Percentiles rank a stretch among this genome's conserved stretches.
phyloP scores from a whole-genome alignment of 345 rosid species.

The Syzygium aqueum region DNA sequence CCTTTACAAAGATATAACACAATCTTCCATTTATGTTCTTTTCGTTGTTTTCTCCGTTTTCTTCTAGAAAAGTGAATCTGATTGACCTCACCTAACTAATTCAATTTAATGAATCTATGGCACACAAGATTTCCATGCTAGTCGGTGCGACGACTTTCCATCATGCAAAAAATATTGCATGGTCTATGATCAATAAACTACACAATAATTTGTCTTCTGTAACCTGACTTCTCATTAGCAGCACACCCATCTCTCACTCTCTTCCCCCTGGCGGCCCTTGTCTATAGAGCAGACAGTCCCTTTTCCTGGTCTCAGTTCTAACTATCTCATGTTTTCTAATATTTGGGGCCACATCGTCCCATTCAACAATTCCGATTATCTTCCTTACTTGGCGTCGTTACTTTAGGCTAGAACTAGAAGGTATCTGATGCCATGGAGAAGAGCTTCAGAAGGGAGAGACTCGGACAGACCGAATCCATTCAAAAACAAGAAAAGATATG shows the following conservation, averaged over 20 bases:
- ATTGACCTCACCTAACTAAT: background rate
- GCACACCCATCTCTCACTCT: background rate
- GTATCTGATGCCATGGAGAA: background rate
- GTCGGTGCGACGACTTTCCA: background rate
- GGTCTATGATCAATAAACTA: background rate
- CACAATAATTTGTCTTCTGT: background rate
- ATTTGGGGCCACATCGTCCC: background rate
- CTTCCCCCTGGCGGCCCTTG: no score
- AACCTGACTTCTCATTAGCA: background rate
- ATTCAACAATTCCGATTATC: background rate
- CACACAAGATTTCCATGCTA: background rate
- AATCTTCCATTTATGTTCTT: accelerated
- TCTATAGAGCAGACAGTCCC: no score
- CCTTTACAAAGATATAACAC: background rate
- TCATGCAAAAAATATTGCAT: background rate
- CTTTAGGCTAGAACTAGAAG: background rate
- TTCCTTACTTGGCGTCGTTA: background rate
- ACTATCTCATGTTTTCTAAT: background rate
- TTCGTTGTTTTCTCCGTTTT: accelerated
- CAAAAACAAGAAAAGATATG: background rate
- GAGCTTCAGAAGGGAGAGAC: background rate
- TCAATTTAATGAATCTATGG: background rate
- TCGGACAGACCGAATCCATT: background rate
- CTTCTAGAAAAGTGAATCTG: accelerated
- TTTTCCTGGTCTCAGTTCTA: no score